Base-by-base conservation (phyloP, 345 rosid genomes). In the Sisymbrium altissimum region DNA sequence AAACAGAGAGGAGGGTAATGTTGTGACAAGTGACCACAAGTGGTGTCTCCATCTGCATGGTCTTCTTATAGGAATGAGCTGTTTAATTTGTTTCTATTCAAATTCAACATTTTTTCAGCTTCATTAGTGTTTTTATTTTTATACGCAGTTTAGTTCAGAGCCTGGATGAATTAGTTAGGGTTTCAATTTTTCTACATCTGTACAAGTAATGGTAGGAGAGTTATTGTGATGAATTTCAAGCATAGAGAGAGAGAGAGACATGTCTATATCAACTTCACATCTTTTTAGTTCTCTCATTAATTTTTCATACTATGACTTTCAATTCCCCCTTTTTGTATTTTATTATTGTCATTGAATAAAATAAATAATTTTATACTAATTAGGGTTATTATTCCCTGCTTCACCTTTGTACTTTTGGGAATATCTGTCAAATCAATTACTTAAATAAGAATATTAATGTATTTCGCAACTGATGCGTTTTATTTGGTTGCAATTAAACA, bases 1-100 rank as follows among this genome's bases (percentile, higher is more conserved):
- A 36, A 4, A 15, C 23, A 46, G 39, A 39, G 64, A 25, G 29
- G 9, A 10, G 29, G 46, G 64, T 75, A 68, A 61, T 41, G 17
- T 67, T 48, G 30, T 29, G 72, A 58, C 61, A 66, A 66, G 64
- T 76, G 75, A 63, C 45, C 45, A 35, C 70, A 62, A 70, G 61
- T 70, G 62, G 38, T 66, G 76, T 64, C 62, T 57, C 72, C 19
- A 77, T 65, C 68, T 77, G 76, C 72, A 48, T 77, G 61, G 66
- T 64, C 56, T 69, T 70, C 15, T 38, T 54, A 27, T 39, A 54
- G 25, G 66, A 63, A 54, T 77, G 76, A 77, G 80, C 72, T 77
- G 80, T 77, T 76, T 60, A 65, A 1, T 63, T 70, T 70, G 71
- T 77, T 64, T 77, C 72, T 70, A 77, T 70, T 56, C 72, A 30